phyloP scores from a whole-genome alignment of 73 alveolate genomes.

The Loxodes magnus region DNA sequence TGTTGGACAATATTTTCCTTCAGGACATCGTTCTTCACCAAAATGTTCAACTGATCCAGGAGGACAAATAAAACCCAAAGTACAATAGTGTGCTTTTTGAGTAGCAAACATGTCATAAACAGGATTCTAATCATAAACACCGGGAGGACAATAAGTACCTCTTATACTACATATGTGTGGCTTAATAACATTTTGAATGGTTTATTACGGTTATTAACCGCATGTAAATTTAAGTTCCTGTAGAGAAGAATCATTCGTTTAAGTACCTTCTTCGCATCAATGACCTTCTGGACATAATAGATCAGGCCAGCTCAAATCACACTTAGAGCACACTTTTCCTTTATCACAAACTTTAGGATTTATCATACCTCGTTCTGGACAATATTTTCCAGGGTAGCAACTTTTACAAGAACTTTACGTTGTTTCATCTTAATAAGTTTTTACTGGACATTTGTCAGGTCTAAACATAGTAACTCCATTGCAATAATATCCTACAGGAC shows the following conservation, averaged over 20 bases:
- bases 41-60: conserved; percentile 34
- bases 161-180: conserved; percentile 43
- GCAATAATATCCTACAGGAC: conserved; percentile 8
- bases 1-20: conserved; percentile 69
- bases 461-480: background rate
- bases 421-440: conserved; percentile 20
- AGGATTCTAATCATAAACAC: conserved; percentile 25
- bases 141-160: conserved; percentile 42
- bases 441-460: conserved; percentile 24
- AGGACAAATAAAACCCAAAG: conserved; percentile 44
- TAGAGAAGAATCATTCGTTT: conserved; percentile 1
- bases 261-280: conserved; percentile 1
- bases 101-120: conserved; percentile 7
- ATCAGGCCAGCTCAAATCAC: conserved; percentile 6
- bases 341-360: conserved; percentile 18
- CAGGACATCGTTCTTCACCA: conserved; percentile 58
- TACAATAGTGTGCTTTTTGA: conserved; percentile 37
- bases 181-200: conserved; percentile 5
- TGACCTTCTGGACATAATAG: conserved; percentile 27
- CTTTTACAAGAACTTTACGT: conserved; percentile 12
- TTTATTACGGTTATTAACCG: conserved; percentile 11
- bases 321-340: conserved; percentile 9
- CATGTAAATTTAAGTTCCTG: background rate
- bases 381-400: conserved; percentile 28
- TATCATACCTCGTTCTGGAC: conserved; percentile 29